Evolutionary conservation across 2,329 filamentous ascomycete genomes (phyloP).

Genomic region (Clonostachys sp.): DNA sequence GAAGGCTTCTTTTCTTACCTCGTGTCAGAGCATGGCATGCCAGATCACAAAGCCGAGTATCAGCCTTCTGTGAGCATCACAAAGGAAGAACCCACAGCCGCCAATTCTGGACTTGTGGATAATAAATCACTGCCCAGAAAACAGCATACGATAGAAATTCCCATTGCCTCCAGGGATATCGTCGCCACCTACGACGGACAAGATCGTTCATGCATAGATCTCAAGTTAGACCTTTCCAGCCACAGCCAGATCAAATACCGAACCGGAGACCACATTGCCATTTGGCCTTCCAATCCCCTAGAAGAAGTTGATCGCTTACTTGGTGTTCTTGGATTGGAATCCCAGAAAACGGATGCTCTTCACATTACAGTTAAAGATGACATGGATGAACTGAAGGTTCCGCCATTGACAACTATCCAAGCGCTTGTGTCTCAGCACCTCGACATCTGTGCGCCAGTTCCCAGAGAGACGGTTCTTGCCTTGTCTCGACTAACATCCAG

Average conservation of each 20-base stretch:
- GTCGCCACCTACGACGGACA: neutral
- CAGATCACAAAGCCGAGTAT: neutral
- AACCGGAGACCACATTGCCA: slow-evolving; percentile 33
- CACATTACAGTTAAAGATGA: slow-evolving; percentile 8
- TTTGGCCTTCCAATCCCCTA: slow-evolving; percentile 30
- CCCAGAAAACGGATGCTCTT: slow-evolving; percentile 10
- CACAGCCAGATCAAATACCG: slow-evolving; percentile 22
- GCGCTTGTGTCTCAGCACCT: slow-evolving; percentile 33
- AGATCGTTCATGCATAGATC: neutral
- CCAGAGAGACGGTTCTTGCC: slow-evolving; percentile 37
- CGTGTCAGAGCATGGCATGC: neutral
- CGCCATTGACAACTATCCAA: slow-evolving; percentile 26
- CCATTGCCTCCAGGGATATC: neutral
- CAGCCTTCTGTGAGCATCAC: neutral
- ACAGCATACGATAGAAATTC: neutral
- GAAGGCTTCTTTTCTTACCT: neutral
- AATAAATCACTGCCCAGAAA: neutral
- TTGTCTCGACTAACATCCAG: slow-evolving; percentile 49
- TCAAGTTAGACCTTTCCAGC: slow-evolving; percentile 24
- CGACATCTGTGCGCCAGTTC: slow-evolving; percentile 27
- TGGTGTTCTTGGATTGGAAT: slow-evolving; percentile 14
- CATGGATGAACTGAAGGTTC: slow-evolving; percentile 13
- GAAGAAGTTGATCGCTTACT: slow-evolving; percentile 23
- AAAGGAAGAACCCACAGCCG: neutral
- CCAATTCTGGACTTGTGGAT: neutral